These are phyloP conservation scores for Eurotiales sp. DNA, from an alignment of 2,329 filamentous ascomycete species.

Conservation along the genomic window DNA sequence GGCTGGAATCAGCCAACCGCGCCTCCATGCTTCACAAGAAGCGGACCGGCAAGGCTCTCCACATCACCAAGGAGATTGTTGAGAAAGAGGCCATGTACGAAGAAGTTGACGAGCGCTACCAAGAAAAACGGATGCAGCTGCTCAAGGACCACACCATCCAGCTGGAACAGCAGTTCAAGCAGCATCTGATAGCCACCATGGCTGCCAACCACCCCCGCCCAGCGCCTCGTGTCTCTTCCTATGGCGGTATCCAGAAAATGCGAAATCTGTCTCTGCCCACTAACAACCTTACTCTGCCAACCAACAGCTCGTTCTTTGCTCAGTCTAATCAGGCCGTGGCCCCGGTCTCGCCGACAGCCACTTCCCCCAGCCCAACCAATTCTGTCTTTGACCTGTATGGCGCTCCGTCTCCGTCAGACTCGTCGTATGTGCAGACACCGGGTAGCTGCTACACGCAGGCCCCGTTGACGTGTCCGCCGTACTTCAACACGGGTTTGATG, in stretches of 20 bases:
- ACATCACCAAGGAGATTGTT: constrained; percentile 81
- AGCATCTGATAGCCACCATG: constrained; percentile 34
- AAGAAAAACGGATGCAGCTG: constrained; percentile 38
- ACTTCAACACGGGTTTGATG: constrained; percentile 15
- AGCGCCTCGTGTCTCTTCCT: constrained; percentile 25
- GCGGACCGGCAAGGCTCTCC: constrained; percentile 76
- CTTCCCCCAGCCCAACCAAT: constrained; percentile 4
- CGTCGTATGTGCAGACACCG: constrained; percentile 20
- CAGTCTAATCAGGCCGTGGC: background rate
- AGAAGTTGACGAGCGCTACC: constrained; percentile 76
- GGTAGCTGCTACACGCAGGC: constrained; percentile 15
- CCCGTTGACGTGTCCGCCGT: constrained; percentile 17
- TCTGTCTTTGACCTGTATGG: constrained; percentile 6
- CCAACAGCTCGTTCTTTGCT: background rate
- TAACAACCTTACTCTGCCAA: too few species aligned
- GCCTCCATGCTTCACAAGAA: constrained; percentile 90
- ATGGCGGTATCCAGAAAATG: constrained; percentile 31
- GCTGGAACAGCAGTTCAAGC: constrained; percentile 35
- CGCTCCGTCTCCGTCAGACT: background rate
- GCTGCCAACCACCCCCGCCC: constrained; percentile 16
- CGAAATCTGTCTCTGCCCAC: constrained; percentile 16
- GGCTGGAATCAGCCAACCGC: constrained; percentile 79
- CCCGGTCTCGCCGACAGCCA: constrained; percentile 4
- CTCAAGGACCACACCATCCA: constrained; percentile 36
- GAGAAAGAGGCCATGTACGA: constrained; percentile 94